phyloP scores from a whole-genome alignment of 2,329 filamentous ascomycete species.

The Fusarium compactum region DNA sequence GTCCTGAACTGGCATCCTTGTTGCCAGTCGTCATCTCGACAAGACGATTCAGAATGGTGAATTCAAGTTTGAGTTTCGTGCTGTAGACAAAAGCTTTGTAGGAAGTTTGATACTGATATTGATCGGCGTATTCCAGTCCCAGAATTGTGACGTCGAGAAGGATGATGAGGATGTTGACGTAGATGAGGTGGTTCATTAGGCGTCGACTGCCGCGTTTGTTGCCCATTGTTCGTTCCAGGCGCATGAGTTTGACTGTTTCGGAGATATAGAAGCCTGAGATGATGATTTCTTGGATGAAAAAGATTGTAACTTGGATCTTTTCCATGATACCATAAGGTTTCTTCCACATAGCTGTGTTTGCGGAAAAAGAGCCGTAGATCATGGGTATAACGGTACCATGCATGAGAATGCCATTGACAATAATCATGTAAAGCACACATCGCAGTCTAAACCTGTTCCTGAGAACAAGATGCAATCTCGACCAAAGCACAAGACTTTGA shows the following conservation, averaged over 20 bases:
- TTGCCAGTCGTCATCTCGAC: conserved; percentile 50
- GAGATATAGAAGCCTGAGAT: conserved; percentile 66
- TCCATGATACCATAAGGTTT: conserved; percentile 61
- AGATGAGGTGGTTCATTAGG: conserved; percentile 56
- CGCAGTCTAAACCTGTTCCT: conserved; percentile 62
- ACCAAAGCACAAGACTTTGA: conserved; percentile 72
- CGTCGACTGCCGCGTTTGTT: conserved; percentile 41
- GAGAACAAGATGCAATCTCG: conserved; percentile 70
- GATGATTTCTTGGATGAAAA: conserved; percentile 67
- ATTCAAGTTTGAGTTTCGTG: conserved; percentile 57
- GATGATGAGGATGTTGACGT: conserved; percentile 61
- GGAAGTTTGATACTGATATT: conserved; percentile 53
- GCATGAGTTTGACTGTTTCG: conserved; percentile 64
- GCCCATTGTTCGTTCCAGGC: conserved; percentile 53
- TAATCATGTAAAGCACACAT: conserved; percentile 68
- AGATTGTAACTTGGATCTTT: conserved; percentile 67
- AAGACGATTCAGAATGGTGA: conserved; percentile 55
- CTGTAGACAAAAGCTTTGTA: conserved; percentile 56
- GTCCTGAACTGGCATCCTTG: conserved; percentile 44
- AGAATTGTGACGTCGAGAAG: conserved; percentile 59
- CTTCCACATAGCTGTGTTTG: conserved; percentile 31
- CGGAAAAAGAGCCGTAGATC: conserved; percentile 63
- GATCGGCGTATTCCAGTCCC: conserved; percentile 53
- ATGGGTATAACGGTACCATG: conserved; percentile 67
- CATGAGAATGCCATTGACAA: conserved; percentile 64